Conservation (phyloP, 306 rosid species). For the Ormosia semicastrata region DNA sequence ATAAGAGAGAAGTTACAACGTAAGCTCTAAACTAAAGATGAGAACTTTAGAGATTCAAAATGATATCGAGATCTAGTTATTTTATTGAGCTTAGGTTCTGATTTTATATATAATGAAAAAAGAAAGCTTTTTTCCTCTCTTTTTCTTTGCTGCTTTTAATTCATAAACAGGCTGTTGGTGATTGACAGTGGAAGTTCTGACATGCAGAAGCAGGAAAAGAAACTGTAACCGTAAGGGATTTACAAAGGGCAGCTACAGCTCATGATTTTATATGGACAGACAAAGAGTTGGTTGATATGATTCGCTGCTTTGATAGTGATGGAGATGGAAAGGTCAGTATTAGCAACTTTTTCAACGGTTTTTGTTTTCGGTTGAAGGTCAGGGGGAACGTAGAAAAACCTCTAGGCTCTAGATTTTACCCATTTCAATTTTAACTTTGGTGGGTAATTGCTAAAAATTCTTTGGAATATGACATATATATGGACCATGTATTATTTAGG, state of each 20-base stretch:
- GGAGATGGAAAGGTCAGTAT: conserved; percentile 71
- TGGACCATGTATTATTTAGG: background rate
- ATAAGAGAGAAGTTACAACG: background rate
- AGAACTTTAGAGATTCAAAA: background rate
- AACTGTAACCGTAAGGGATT: conserved; percentile 49
- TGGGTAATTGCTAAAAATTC: background rate
- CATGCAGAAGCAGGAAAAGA: conserved; percentile 71
- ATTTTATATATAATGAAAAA: background rate
- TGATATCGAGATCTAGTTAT: background rate
- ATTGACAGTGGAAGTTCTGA: conserved; percentile 34
- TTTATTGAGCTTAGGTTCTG: background rate
- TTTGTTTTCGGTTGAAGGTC: background rate
- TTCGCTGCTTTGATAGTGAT: conserved; percentile 74
- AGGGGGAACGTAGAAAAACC: background rate
- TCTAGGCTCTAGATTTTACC: background rate
- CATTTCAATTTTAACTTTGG: background rate
- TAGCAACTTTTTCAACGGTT: background rate
- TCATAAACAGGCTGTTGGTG: background rate
- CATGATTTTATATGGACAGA: conserved; percentile 85
- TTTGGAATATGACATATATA: background rate
- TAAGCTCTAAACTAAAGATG: background rate
- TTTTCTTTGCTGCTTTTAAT: background rate
- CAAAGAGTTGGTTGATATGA: conserved; percentile 72
- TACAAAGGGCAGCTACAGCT: conserved; percentile 63
- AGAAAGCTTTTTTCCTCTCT: background rate